phyloP scores from a whole-genome alignment of 306 rosid genomes.

The Prosopis cineraria region DNA sequence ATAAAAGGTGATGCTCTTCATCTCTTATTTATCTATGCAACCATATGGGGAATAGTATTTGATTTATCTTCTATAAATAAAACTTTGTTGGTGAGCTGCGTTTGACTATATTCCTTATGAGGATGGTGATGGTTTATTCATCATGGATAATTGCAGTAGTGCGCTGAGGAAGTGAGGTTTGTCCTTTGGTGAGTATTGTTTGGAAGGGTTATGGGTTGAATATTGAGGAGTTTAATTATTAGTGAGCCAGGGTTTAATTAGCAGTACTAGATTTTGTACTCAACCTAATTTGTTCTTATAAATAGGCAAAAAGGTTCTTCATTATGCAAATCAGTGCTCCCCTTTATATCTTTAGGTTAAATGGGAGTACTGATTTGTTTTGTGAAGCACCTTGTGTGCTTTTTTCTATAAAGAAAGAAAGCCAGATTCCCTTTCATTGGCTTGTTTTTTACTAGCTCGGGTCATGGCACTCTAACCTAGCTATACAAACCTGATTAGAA shows the following conservation, averaged over 20 bases:
- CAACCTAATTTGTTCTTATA: neutral
- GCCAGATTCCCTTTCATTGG: neutral
- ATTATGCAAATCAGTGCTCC: neutral
- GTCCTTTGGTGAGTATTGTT: neutral
- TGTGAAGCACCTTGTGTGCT: neutral
- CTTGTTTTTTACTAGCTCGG: neutral
- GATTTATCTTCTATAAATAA: neutral
- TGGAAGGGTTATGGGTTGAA: neutral
- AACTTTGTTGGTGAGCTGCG: neutral
- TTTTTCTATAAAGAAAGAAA: neutral
- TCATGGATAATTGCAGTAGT: neutral
- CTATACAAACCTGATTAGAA: slow-evolving; percentile 11
- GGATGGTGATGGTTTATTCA: neutral
- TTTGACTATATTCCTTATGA: neutral
- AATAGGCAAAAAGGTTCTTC: neutral
- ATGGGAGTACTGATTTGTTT: neutral
- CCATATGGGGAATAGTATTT: neutral
- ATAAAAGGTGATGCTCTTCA: neutral
- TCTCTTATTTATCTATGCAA: neutral
- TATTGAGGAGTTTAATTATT: neutral
- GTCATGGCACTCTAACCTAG: neutral
- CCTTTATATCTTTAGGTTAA: neutral
- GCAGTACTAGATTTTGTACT: neutral
- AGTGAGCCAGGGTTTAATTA: neutral
- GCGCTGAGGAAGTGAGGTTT: neutral